Evolutionary conservation across 495 filamentous ascomycete species (phyloP), one percentile per base, ranked within the genome.

Genomic region (Hypoxylon fuscum): DNA sequence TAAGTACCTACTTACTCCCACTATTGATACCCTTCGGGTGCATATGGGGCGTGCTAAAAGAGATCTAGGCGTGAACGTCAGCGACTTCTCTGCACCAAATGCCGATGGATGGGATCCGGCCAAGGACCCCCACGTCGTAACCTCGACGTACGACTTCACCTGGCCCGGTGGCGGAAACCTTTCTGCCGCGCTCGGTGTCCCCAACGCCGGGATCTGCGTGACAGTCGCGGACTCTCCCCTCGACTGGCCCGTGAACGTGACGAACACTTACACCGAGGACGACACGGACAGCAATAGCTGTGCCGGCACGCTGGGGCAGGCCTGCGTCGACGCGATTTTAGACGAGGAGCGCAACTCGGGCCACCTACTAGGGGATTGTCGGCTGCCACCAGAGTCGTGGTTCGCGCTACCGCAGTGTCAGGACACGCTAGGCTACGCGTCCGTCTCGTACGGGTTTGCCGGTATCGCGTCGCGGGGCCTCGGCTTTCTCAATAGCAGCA

Each of bases 21-120:
- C 35, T 38, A 15, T 15, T 7, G 15, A 38, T 38, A n/a, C 12
- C 32, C 32, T 35, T n/a, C 32, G 32, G 11, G 32, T 35, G 11
- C 35, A 38, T 38, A 15, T 38, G 35, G 35, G n/a, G 15, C 15
- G 35, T 38, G 15, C 35, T 38, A n/a, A 38, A 38, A 38, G 35
- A 38, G n/a, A 38, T 38, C 35, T 38, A 38, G 35, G 35, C 2
- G 12, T 38, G 5, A 38, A 38, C 15, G 35, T 38, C 3, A 38
- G 35, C 35, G 35, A 38, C 12, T 38, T 38, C 35, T 38, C 35
- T 15, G 12, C 35, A 38, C 35, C 35, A 38, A 38, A 38, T 38
- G 35, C 35, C n/a, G 7, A 38, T 14, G 35, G 35, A 38, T 38
- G 2, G 12, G 35, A 38, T n/a, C 35, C 35, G 35, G n/a, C 35